Conservation (phyloP, 2,329 filamentous ascomycete genomes). For the Macroventuria anomochaeta region DNA sequence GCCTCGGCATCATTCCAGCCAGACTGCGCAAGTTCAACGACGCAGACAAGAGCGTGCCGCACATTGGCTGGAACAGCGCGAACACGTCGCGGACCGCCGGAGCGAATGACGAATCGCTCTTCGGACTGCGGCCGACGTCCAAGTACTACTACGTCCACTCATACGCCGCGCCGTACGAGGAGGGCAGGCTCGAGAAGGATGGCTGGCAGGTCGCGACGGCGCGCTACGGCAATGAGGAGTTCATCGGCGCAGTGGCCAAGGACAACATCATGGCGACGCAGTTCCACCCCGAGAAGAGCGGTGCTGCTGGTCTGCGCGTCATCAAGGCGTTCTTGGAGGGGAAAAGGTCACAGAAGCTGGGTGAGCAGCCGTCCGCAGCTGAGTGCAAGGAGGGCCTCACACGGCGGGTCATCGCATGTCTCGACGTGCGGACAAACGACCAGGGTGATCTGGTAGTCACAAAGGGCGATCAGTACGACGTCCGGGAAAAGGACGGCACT, state of each 20-base stretch:
- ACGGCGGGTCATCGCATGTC: slow-evolving; percentile 90
- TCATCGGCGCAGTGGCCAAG: slow-evolving; percentile 86
- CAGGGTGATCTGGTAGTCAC: slow-evolving; percentile 94
- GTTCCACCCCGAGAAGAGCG: slow-evolving; percentile 98
- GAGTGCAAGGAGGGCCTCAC: slow-evolving; percentile 73
- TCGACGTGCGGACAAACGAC: slow-evolving; percentile 95
- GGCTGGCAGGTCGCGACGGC: slow-evolving; percentile 95
- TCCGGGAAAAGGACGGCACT: slow-evolving; percentile 78
- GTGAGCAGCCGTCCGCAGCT: slow-evolving; percentile 41
- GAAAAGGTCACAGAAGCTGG: slow-evolving; percentile 63
- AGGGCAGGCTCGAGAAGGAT: slow-evolving; percentile 75
- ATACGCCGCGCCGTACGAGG: slow-evolving; percentile 79
- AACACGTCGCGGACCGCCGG: slow-evolving; percentile 60
- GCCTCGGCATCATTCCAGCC: slow-evolving; percentile 76
- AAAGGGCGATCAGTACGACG: slow-evolving; percentile 98
- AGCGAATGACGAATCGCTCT: slow-evolving; percentile 64
- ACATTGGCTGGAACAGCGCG: slow-evolving; percentile 98
- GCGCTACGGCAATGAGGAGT: slow-evolving; percentile 85
- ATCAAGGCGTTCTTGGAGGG: slow-evolving; percentile 87
- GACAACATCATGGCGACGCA: slow-evolving; percentile 90
- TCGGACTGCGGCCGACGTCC: slow-evolving; percentile 77
- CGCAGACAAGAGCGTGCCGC: slow-evolving; percentile 85
- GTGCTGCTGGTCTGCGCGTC: slow-evolving; percentile 82
- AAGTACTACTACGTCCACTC: slow-evolving; percentile 99
- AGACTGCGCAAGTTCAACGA: slow-evolving; percentile 78